Evolutionary conservation across 2,329 filamentous ascomycete species (phyloP), one percentile per base, ranked within the genome.

Genomic region (Davidsoniella australis): DNA sequence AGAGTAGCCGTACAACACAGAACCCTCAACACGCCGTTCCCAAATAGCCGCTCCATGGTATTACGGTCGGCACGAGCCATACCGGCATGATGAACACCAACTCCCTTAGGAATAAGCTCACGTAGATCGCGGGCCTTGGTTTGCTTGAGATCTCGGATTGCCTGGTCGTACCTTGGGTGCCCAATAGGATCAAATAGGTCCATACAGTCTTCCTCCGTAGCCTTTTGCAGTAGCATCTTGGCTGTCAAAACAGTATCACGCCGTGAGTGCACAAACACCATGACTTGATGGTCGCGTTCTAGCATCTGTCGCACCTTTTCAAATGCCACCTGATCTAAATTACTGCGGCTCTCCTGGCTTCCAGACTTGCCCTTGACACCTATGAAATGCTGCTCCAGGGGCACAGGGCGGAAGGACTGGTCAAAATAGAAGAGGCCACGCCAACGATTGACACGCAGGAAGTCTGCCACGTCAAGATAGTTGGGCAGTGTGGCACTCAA

Each of bases 181-280:
- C 72, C 70, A 17, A 72, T 75, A 1, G 87, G 85, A 60, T 94
- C 87, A 54, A 98, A 87, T 0, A 98, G 70, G 52, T 94, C 84
- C 9, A 78, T 68, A 55, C 82, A 85, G 41, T 78, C 74, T 38
- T 94, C 73, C 33, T 96, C 88, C 2, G 78, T 69, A 1, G 91
- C 91, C 68, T 91, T 87, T 57, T 95, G 81, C 54, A 84, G 79
- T 23, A 98, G 68, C 68, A 82, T 85, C 56, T 84, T 82, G 42
- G 91, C 88, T 1, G 89, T 93, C 54, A 82, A 75, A 56, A 94
- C 78, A 0, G 93, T 98, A 57, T 99, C 93, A 61, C 94, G 88
- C 23, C 91, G 76, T 1, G 89, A 95, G 62, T 98, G 93, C 9
- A 98, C 93, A 63, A 99, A 98, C 0, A 99, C 89, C 93, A 99